Base-by-base conservation (phyloP, 75 land plant genomes). In the Sequoiadendron giganteum region DNA sequence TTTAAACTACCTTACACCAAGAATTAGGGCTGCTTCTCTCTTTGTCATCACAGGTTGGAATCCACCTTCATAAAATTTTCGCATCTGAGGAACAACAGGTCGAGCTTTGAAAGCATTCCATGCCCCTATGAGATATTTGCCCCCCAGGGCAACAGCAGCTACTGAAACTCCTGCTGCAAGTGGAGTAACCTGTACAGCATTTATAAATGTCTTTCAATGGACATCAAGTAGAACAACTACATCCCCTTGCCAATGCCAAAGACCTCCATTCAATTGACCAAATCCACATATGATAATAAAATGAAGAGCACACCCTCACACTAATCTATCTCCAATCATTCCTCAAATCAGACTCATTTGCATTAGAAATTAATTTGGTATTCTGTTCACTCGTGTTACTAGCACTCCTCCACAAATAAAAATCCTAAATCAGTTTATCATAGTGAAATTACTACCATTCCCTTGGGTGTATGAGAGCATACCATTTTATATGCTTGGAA, bases 21-120 rank as follows among this genome's bases (percentile, higher is more conserved):
- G 95, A 73, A 96, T 96, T 34, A 95, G 89, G 68, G 99, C 98
- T 34, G 99, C 99, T 91, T 97, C 99, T 87, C 99, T 91, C 76
- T 96, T 92, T 39, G 96, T 97, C 99, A 97, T 97, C 21, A 83
- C 90, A 11, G 92, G 92, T 89, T 97, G 94, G 73, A 97, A 97
- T 5, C 99, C 99, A 32, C 99, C 99, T 55, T 94, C 93, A 86
- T 97, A 97, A 83, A 97, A 97, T 89, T 92, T 95, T 8, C 99
- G 95, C 48, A 93, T 89, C 18, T 94, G 91, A 36, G 98, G 97
- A 28, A 92, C 90, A 76, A 78, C 86, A 3, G 95, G 92, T 32
- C 93, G 90, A 32, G 92, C 92, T 93, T 94, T 94, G 89, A 93
- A 95, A 28, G 96, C 96, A 58, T 96, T 96, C 95, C 96, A 97